Conservation (phyloP, 371 early-diverging fungal genomes). For the Lichtheimia ornata region DNA sequence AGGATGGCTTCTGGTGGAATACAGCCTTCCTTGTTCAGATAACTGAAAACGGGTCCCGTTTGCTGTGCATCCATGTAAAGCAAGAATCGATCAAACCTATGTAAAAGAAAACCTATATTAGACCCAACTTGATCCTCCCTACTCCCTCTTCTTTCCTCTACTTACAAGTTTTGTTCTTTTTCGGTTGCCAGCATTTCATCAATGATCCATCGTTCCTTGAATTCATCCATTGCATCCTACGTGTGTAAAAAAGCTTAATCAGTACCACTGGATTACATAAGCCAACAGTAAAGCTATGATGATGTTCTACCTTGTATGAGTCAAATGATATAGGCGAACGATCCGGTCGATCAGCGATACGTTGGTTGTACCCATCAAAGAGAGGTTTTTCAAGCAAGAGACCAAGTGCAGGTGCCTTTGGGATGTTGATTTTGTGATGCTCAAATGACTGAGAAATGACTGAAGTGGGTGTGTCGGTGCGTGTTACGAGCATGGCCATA, state of each 20-base stretch:
- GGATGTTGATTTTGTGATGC: slow-evolving; percentile 82
- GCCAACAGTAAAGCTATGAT: not conserved
- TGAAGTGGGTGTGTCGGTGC: slow-evolving; percentile 68
- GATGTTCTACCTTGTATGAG: slow-evolving; percentile 43
- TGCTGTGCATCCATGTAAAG: slow-evolving; percentile 59
- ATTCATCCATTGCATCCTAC: slow-evolving; percentile 73
- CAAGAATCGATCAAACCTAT: slow-evolving; percentile 77
- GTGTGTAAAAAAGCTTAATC: slow-evolving; percentile 15
- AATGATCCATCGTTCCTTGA: slow-evolving; percentile 84
- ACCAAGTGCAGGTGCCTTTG: slow-evolving; percentile 98
- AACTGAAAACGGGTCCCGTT: slow-evolving; percentile 37
- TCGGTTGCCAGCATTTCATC: slow-evolving; percentile 76
- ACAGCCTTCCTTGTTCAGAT: slow-evolving; percentile 41
- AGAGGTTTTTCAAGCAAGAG: slow-evolving; percentile 85
- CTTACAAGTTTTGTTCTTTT: slow-evolving; percentile 49
- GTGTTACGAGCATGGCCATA: slow-evolving; percentile 80
- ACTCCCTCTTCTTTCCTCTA: not conserved
- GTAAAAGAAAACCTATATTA: not conserved
- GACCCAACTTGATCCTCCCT: not conserved
- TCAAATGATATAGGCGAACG: slow-evolving; percentile 50
- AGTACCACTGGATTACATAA: slow-evolving; percentile 6
- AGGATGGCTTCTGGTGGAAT: slow-evolving; percentile 31
- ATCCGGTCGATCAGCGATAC: slow-evolving; percentile 16
- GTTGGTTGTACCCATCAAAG: slow-evolving; percentile 70
- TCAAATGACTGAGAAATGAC: slow-evolving; percentile 70